These are phyloP conservation scores for Fomitopsis betulina DNA, from an alignment of 1,284 basidiomycete species.

Conservation along the genomic window DNA sequence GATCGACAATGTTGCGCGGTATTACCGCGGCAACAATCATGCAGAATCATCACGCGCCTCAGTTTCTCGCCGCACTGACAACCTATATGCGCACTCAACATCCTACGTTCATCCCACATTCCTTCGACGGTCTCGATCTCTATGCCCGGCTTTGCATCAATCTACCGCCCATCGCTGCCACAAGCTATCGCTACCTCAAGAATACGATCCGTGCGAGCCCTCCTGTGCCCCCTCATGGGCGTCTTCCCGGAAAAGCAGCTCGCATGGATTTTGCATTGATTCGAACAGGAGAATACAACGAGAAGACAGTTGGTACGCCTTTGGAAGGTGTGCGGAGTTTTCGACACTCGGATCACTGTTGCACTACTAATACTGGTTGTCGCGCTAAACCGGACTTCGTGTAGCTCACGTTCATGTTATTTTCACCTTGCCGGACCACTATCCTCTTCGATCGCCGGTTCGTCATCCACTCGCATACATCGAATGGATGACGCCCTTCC, in stretches of 20 bases:
- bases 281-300: constrained; percentile 20
- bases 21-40: constrained; percentile 5
- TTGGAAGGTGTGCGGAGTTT: background rate
- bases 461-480: constrained; percentile 18
- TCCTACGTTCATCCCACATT: background rate
- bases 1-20: background rate
- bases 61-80: constrained; percentile 7
- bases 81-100: constrained; percentile 2
- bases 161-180: background rate
- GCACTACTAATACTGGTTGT: constrained; percentile 7
- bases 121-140: background rate
- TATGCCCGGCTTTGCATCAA: background rate
- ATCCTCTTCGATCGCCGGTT: background rate
- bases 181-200: background rate
- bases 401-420: constrained; percentile 20
- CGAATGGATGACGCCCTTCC: constrained; percentile 25
- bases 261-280: constrained; percentile 23
- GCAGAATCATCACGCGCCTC: constrained; percentile 4
- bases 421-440: constrained; percentile 17
- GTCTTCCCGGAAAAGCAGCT: constrained; percentile 9
- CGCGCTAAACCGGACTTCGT: no score
- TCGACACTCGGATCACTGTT: background rate
- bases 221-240: constrained; percentile 1
- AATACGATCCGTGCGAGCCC: background rate
- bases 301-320: constrained; percentile 3